A percentile compares a stretch with the other conserved stretches of the same genome.
Evolutionary conservation across 106 monocot genomes (phyloP).

Genomic region (Acorus calamus): DNA sequence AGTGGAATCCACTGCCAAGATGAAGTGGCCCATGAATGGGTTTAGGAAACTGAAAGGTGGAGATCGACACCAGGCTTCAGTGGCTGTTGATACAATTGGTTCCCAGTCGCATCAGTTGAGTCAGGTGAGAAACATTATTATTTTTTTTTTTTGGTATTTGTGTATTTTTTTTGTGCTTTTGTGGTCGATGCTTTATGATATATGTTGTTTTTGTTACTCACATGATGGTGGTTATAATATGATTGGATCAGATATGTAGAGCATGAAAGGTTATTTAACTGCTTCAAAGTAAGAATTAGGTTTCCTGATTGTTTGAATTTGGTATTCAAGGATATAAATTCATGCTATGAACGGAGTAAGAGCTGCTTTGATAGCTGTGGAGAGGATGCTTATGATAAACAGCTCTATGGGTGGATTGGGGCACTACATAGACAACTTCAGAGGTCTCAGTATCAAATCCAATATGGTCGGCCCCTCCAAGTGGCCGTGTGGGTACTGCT

Average conservation of each 20-base stretch:
- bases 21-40: slow-evolving; percentile 35
- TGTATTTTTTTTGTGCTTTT: background rate
- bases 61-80: slow-evolving; percentile 17
- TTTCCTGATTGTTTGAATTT: background rate
- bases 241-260: too few species aligned
- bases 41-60: slow-evolving; percentile 30
- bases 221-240: too few species aligned
- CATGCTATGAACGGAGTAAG: slow-evolving; percentile 57
- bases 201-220: too few species aligned
- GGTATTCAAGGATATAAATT: slow-evolving; percentile 23
- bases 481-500: slow-evolving; percentile 28
- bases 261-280: too few species aligned
- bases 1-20: slow-evolving; percentile 32
- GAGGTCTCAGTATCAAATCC: slow-evolving; percentile 88
- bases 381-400: slow-evolving; percentile 51
- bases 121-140: slow-evolving; percentile 18
- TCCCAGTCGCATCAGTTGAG: slow-evolving; percentile 28
- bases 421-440: slow-evolving; percentile 74
- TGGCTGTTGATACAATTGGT: slow-evolving; percentile 14
- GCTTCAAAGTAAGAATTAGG: too few species aligned
- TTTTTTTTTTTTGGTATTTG: background rate
- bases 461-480: slow-evolving; percentile 68
- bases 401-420: slow-evolving; percentile 78
- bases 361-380: slow-evolving; percentile 43
- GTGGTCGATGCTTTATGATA: too few species aligned